These are phyloP conservation scores for Saussurea involucrata DNA, from an alignment of 129 eudicot species.

Conservation along the genomic window DNA sequence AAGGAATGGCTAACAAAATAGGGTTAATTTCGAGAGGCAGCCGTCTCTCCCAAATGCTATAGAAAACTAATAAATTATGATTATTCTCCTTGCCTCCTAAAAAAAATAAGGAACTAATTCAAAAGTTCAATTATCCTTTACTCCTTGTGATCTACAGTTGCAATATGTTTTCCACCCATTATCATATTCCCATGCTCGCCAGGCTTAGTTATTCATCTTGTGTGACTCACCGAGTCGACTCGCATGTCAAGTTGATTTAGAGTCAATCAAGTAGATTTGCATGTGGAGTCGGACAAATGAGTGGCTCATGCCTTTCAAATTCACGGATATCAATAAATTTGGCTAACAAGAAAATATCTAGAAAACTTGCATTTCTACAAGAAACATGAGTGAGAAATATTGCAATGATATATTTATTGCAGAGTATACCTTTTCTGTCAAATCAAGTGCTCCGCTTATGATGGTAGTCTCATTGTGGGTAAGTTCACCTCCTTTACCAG, in stretches of 20 bases:
- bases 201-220: background rate
- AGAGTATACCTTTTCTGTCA: slow-evolving; percentile 76
- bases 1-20: background rate
- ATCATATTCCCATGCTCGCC: background rate
- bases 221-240: background rate
- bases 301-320: slow-evolving; percentile 1
- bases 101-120: background rate
- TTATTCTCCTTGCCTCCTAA: background rate
- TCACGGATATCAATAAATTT: background rate
- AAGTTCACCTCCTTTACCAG: slow-evolving; percentile 98
- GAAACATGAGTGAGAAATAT: background rate
- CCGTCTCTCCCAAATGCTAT: background rate
- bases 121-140: background rate
- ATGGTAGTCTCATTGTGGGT: slow-evolving; percentile 93
- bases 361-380: background rate
- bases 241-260: background rate
- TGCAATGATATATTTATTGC: slow-evolving; percentile 13
- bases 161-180: background rate
- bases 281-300: background rate
- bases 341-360: slow-evolving; percentile 1
- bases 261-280: background rate
- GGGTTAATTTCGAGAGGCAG: background rate
- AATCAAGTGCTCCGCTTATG: slow-evolving; percentile 96
- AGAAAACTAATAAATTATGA: background rate
- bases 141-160: background rate